Evolutionary conservation across 805 yeast genomes (phyloP), one percentile per base, ranked within the genome.

Genomic region (Phaffomyces antillensis): DNA sequence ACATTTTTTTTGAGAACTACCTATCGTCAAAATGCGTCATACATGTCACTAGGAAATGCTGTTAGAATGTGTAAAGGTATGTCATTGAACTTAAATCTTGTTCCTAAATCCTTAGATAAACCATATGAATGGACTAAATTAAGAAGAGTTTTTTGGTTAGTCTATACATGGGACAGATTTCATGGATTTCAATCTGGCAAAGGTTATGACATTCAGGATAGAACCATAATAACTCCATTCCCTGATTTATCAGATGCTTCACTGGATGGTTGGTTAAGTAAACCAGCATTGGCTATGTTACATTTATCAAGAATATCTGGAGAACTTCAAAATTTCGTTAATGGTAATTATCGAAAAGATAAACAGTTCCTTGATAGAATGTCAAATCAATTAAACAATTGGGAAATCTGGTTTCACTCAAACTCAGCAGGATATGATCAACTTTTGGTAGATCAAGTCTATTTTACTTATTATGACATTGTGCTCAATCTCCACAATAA

Each of bases 181-280:
- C 58, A 76, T 47, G 76, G 76, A 6, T 60, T 77, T 36, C 83
- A 77, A 46, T 66, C 70, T 34, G 85, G 83, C 1, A 61, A 77
- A 38, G 62, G 65, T 39, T 63, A 51, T 61, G 56, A 65, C 62
- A 28, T 59, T 64, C 49, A 56, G 16, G 72, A 66, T 20, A 59
- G 58, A 13, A 75, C 71, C 41, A 58, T 70, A 20, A 55, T 59
- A n/a, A 53, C 68, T 5, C 52, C 39, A 44, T 18, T 66, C 53
- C 47, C 77, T 4, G 45, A 46, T 4, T 25, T 46, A 3, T 32
- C 39, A 23, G 51, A 40, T 30, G 48, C 38, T 58, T 16, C 51
- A 42, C 56, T 55, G 5, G 61, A 62, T 20, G 75, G 67, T 37
- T 77, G 83, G 82, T 43, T 71, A 26, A 69, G 74, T 2, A 59